Evolutionary conservation across 2,329 filamentous ascomycete species (phyloP).

Genomic region (Ascochyta pisi): DNA sequence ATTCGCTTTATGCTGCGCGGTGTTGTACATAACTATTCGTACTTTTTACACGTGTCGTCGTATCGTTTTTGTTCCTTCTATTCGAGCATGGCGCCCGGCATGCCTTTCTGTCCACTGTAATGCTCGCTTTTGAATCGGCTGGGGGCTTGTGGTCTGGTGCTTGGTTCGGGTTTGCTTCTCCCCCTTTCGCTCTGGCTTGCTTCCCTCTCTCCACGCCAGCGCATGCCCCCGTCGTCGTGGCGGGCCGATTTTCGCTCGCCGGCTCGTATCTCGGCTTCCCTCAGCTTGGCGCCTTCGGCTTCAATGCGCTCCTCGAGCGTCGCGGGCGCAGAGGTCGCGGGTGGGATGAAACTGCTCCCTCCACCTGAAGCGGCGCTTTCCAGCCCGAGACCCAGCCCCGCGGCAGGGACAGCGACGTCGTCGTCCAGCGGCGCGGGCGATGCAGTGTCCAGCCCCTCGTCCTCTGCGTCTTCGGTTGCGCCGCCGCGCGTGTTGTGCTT

Average conservation of each 20-base stretch:
- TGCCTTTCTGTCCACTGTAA: slow-evolving; percentile 34
- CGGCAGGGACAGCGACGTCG: slow-evolving; percentile 14
- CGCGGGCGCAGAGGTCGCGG: not conserved
- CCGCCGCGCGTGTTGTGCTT: slow-evolving; percentile 83
- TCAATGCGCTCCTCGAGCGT: slow-evolving; percentile 25
- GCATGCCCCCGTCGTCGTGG: slow-evolving; percentile 27
- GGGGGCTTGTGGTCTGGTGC: slow-evolving; percentile 19
- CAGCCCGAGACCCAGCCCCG: not conserved
- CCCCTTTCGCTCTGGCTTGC: not conserved
- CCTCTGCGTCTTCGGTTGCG: slow-evolving; percentile 56
- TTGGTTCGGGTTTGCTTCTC: not conserved
- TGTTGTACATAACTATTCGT: too few species aligned
- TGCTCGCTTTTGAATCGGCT: slow-evolving; percentile 23
- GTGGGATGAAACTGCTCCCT: too few species aligned
- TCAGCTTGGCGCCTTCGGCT: slow-evolving; percentile 45
- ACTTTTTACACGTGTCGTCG: too few species aligned
- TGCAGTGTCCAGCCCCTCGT: slow-evolving; percentile 18
- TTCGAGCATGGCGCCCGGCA: slow-evolving; percentile 43
- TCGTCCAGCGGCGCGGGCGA: slow-evolving; percentile 1
- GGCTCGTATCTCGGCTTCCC: slow-evolving; percentile 47
- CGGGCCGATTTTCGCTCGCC: slow-evolving; percentile 28
- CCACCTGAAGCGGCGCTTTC: too few species aligned
- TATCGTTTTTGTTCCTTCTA: not conserved
- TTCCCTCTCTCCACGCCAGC: slow-evolving; percentile 34
- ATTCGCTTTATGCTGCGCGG: too few species aligned